These are phyloP conservation scores for Rhododendron henanense DNA, from an alignment of 148 eudicot species.

Conservation along the genomic window DNA sequence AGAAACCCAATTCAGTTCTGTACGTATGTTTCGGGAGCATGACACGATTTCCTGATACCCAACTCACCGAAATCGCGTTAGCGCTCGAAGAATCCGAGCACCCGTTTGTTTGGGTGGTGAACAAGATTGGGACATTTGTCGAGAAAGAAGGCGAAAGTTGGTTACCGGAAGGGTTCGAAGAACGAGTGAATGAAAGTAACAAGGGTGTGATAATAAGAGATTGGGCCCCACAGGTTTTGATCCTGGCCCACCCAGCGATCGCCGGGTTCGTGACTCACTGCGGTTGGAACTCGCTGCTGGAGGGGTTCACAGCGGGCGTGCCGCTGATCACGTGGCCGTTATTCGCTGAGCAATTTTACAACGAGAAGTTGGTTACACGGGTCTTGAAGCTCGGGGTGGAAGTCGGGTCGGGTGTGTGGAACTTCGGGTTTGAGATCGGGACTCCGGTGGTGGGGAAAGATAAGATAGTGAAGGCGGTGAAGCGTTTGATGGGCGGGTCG, in stretches of 20 bases:
- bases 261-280: constrained; percentile 52
- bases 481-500: constrained; percentile 13
- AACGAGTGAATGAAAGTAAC: constrained; percentile 21
- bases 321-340: constrained; percentile 18
- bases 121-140: background rate
- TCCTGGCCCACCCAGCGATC: constrained; percentile 33
- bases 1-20: constrained; percentile 10
- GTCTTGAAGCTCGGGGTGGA: constrained; percentile 17
- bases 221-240: constrained; percentile 56
- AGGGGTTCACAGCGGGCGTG: constrained; percentile 31
- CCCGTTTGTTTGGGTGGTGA: constrained; percentile 20
- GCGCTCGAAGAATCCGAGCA: constrained; percentile 5
- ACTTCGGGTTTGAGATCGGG: background rate
- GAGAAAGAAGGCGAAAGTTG: background rate
- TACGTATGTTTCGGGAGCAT: constrained; percentile 22
- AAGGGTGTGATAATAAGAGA: constrained; percentile 38
- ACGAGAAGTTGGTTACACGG: background rate
- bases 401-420: constrained; percentile 20
- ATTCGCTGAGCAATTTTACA: constrained; percentile 3
- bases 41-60: constrained; percentile 4
- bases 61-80: constrained; percentile 8
- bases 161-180: constrained; percentile 16
- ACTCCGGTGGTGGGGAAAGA: constrained; percentile 10
- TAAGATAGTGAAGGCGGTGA: constrained; percentile 17
- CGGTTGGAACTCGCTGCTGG: constrained; percentile 58